Percentiles rank a stretch among this genome's conserved stretches.
phyloP scores from a whole-genome alignment of 257 asterid genomes.

The Petunia axillaris region DNA sequence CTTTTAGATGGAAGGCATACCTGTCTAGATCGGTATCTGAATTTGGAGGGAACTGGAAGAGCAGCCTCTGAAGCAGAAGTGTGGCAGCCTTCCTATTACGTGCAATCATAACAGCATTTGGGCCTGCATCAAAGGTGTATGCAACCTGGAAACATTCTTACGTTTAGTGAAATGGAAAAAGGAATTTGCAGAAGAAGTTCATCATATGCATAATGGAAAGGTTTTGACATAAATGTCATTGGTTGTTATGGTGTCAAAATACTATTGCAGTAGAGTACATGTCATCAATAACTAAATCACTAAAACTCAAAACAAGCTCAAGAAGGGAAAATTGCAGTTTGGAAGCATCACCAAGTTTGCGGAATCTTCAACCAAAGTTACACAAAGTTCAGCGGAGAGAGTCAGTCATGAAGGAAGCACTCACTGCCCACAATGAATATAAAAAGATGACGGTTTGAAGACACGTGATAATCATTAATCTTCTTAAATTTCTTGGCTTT shows the following conservation, averaged over 20 bases:
- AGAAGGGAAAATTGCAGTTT: neutral
- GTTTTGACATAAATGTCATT: neutral
- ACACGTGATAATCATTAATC: neutral
- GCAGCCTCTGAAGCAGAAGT: conserved; percentile 71
- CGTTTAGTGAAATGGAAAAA: neutral
- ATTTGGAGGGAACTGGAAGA: conserved; percentile 80
- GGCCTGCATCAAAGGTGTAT: conserved; percentile 96
- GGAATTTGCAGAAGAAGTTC: neutral
- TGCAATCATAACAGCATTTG: conserved; percentile 88
- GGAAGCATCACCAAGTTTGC: neutral
- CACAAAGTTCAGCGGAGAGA: neutral
- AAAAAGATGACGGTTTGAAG: neutral
- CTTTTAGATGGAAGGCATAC: conserved; percentile 36
- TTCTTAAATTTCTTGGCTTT: neutral
- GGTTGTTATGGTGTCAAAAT: neutral
- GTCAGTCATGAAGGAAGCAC: neutral
- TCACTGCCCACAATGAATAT: neutral
- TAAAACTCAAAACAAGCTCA: neutral
- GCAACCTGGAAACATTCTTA: conserved; percentile 59
- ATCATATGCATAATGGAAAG: neutral
- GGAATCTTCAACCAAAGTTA: neutral
- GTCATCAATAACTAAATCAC: neutral
- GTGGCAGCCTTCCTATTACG: conserved; percentile 76
- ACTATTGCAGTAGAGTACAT: neutral
- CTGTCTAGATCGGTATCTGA: conserved; percentile 77